A percentile compares a stretch with the other conserved stretches of the same genome.
phyloP scores from a whole-genome alignment of 2,329 filamentous ascomycete genomes.

The Chaetoscypha palmicola region DNA sequence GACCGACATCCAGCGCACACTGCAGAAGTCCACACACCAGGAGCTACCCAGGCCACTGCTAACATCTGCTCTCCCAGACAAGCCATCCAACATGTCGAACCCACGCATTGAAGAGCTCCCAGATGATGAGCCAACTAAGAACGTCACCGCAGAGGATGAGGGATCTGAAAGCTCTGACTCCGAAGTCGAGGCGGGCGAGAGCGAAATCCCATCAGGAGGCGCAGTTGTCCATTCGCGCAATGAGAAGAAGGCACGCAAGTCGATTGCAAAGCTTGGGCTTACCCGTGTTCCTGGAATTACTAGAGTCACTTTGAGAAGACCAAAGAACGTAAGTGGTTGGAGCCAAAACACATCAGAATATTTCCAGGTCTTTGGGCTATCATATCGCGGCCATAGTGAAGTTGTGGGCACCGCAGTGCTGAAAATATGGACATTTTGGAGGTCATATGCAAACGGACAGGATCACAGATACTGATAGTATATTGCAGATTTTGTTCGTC shows the following conservation, averaged over 20 bases:
- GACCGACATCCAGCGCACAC: no score
- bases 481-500: conserved; percentile 85
- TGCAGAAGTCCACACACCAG: no score
- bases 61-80: conserved; percentile 25
- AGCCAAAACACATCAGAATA: neutral
- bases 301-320: conserved; percentile 92
- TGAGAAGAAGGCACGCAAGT: conserved; percentile 99
- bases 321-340: conserved; percentile 82
- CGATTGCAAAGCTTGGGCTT: conserved; percentile 95
- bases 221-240: conserved; percentile 96
- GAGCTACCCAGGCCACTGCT: no score
- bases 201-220: conserved; percentile 66
- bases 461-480: conserved; percentile 5
- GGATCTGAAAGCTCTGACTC: conserved; percentile 64
- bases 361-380: conserved; percentile 1
- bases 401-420: no score
- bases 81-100: conserved; percentile 75
- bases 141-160: conserved; percentile 66
- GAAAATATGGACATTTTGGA: no score
- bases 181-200: conserved; percentile 65
- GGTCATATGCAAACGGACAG: no score
- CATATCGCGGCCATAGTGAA: no score
- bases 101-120: conserved; percentile 96
- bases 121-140: conserved; percentile 83
- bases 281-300: conserved; percentile 97